These are phyloP conservation scores for Cyberlindnera meyerae DNA, from an alignment of 805 yeast genomes.

Conservation along the genomic window DNA sequence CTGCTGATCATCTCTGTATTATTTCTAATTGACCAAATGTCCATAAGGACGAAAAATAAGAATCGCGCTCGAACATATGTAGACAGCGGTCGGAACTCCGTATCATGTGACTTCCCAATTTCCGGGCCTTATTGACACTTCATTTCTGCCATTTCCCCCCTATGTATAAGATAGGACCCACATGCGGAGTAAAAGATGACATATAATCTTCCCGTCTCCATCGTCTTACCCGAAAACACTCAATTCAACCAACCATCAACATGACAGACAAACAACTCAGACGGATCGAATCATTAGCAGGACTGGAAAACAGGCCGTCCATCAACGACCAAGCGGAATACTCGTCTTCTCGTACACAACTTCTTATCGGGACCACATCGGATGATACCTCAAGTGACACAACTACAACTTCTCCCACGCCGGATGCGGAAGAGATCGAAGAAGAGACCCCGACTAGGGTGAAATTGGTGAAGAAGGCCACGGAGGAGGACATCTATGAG, in stretches of 20 bases:
- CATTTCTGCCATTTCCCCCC: too few relatives aligned
- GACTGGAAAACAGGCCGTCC: slow-evolving; percentile 11
- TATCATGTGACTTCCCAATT: neutral
- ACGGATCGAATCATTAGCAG: slow-evolving; percentile 6
- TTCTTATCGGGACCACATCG: too few relatives aligned
- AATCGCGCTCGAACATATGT: neutral
- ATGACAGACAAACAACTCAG: slow-evolving; percentile 1
- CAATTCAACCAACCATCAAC: neutral
- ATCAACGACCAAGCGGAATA: slow-evolving; percentile 12
- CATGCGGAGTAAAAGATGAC: too few relatives aligned
- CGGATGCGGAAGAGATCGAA: neutral
- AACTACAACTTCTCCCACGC: too few relatives aligned
- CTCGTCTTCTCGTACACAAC: neutral
- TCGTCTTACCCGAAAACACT: too few relatives aligned
- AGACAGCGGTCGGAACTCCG: too few relatives aligned
- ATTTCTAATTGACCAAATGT: slow-evolving; percentile 99
- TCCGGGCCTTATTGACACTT: too few relatives aligned
- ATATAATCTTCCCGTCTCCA: too few relatives aligned
- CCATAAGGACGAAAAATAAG: slow-evolving; percentile 44
- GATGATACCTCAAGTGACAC: slow-evolving; percentile 1
- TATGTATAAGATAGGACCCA: too few relatives aligned
- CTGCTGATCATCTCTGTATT: slow-evolving; percentile 99
- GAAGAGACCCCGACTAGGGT: neutral
- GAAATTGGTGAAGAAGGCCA: slow-evolving; percentile 12
- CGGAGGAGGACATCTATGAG: slow-evolving; percentile 19